Evolutionary conservation across 2,329 filamentous ascomycete species (phyloP).

Genomic region (Penicillium sp.): DNA sequence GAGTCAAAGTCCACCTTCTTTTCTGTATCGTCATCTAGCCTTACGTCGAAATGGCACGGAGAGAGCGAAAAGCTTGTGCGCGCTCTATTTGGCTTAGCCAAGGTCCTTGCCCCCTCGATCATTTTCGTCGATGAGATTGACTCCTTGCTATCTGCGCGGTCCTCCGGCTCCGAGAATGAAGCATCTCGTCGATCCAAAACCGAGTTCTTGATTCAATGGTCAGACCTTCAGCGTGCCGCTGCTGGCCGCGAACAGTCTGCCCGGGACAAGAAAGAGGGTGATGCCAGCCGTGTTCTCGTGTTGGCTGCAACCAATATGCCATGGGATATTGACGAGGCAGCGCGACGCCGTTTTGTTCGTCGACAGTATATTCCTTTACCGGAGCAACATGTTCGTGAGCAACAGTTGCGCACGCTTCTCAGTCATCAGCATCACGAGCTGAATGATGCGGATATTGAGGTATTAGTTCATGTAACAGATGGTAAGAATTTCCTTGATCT

Average conservation of each 20-base stretch:
- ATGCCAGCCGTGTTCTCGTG: slow-evolving; percentile 85
- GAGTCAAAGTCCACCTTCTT: slow-evolving; percentile 96
- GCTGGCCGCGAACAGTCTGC: slow-evolving; percentile 70
- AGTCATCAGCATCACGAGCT: slow-evolving; percentile 85
- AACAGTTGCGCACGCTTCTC: slow-evolving; percentile 76
- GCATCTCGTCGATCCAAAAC: slow-evolving; percentile 94
- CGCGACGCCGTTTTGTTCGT: slow-evolving; percentile 83
- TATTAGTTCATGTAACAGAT: slow-evolving; percentile 77
- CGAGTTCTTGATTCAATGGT: slow-evolving; percentile 97
- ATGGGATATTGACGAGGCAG: slow-evolving; percentile 97
- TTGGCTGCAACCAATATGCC: slow-evolving; percentile 94
- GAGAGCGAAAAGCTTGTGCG: slow-evolving; percentile 96
- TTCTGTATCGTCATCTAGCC: slow-evolving; percentile 88
- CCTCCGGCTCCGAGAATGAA: slow-evolving; percentile 79
- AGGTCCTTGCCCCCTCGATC: slow-evolving; percentile 85
- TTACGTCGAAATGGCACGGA: slow-evolving; percentile 94
- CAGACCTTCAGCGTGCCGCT: slow-evolving; percentile 85
- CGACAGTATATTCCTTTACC: slow-evolving; percentile 95
- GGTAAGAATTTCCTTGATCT: slow-evolving; percentile 52
- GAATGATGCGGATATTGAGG: slow-evolving; percentile 67
- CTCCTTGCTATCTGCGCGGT: slow-evolving; percentile 80
- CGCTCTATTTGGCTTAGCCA: slow-evolving; percentile 86
- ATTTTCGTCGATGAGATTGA: slow-evolving; percentile 99
- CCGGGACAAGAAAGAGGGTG: slow-evolving; percentile 69
- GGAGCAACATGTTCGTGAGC: slow-evolving; percentile 75